Percentiles rank a stretch among this genome's conserved stretches.
Conservation (phyloP, 2,329 filamentous ascomycete species). For the Cladosporium sp. region DNA sequence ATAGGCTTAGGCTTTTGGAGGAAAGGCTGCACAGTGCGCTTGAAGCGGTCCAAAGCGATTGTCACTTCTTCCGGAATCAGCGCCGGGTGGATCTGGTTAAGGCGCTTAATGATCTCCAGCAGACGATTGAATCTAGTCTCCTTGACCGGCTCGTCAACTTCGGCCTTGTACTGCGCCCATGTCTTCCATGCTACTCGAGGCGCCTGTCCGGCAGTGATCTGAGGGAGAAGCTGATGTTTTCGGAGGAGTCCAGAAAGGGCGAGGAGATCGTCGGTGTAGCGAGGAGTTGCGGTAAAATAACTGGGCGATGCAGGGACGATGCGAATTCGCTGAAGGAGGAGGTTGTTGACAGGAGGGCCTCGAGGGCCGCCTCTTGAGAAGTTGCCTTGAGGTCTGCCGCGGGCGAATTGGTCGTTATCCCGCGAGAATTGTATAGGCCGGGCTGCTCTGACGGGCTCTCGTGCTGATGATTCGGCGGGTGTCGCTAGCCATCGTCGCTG, state of each 20-base stretch:
- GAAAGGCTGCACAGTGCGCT: constrained; percentile 68
- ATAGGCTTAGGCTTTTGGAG: constrained; percentile 60
- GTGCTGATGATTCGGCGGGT: constrained; percentile 15
- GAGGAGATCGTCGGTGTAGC: constrained; percentile 82
- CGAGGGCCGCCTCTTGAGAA: constrained; percentile 2
- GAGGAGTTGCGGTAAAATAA: constrained; percentile 86
- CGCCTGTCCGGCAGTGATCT: constrained; percentile 59
- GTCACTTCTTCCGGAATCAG: constrained; percentile 68
- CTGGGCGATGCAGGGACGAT: constrained; percentile 79
- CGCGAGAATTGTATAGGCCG: constrained; percentile 26
- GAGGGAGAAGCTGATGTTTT: constrained; percentile 70
- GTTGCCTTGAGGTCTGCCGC: background rate
- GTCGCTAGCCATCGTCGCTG: constrained; percentile 26
- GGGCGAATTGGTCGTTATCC: constrained; percentile 24
- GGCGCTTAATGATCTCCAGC: constrained; percentile 67
- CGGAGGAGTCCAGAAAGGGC: constrained; percentile 66
- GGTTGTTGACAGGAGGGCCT: background rate
- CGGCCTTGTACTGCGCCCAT: constrained; percentile 68
- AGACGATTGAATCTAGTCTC: constrained; percentile 75
- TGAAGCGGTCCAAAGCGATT: constrained; percentile 63
- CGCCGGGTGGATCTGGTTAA: constrained; percentile 80
- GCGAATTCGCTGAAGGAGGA: constrained; percentile 49
- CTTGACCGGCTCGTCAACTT: constrained; percentile 68
- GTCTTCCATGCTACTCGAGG: constrained; percentile 78
- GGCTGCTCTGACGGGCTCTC: constrained; percentile 25